A percentile compares a stretch with the other conserved stretches of the same genome.
Evolutionary conservation across 768 basidiomycete species (phyloP).

Genomic region (Hypholoma fasciculare): DNA sequence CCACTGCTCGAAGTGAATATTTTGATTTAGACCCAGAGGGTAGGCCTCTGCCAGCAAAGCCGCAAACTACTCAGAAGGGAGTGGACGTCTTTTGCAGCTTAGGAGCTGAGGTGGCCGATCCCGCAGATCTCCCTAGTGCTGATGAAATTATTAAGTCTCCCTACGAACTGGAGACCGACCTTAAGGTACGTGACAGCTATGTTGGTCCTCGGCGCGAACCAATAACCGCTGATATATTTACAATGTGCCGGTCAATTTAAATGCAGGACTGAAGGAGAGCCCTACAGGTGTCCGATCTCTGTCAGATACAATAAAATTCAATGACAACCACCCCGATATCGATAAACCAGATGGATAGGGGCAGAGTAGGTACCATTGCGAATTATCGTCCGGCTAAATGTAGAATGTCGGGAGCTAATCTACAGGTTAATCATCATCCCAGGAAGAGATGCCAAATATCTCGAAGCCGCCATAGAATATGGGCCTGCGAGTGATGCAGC

Average conservation of each 20-base stretch:
- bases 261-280: conserved; percentile 43
- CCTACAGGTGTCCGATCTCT: conserved; percentile 56
- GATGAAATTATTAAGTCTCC: conserved; percentile 44
- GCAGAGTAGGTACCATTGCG: conserved; percentile 26
- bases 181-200: conserved; percentile 44
- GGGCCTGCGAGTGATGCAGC: conserved; percentile 49
- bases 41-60: neutral
- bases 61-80: too few relatives aligned
- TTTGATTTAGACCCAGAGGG: neutral
- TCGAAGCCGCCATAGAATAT: conserved; percentile 43
- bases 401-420: conserved; percentile 27
- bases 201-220: neutral
- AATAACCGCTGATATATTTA: neutral
- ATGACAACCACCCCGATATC: conserved; percentile 48
- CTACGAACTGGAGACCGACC: conserved; percentile 55
- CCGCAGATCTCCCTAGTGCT: conserved; percentile 58
- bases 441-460: conserved; percentile 42
- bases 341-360: conserved; percentile 43
- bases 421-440: conserved; percentile 35
- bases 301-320: conserved; percentile 57
- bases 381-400: neutral
- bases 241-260: conserved; percentile 45
- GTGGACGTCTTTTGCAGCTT: conserved; percentile 34
- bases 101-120: conserved; percentile 58
- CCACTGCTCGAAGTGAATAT: too few relatives aligned